Percentiles rank a stretch among this genome's conserved stretches.
Evolutionary conservation across 805 yeast genomes (phyloP).

Genomic region (Torulaspora quercuum): DNA sequence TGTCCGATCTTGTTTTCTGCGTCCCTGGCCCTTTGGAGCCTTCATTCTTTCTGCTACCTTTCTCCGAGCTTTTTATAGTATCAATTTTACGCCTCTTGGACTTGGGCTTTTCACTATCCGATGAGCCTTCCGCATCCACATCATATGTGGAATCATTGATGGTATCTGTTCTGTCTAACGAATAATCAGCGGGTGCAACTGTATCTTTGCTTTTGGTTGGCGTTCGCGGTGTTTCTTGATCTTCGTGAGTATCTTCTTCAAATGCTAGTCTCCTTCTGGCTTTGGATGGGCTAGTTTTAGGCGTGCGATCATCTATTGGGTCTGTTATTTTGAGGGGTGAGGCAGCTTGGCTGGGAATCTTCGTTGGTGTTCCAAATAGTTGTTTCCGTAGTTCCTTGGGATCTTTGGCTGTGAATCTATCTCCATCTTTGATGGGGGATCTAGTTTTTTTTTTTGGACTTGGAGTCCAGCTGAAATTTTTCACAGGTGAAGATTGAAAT

Average conservation of each 20-base stretch:
- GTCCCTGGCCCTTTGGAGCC: not conserved
- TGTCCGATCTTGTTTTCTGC: slow-evolving; percentile 3
- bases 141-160: slow-evolving; percentile 5
- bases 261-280: slow-evolving; percentile 35
- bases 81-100: slow-evolving; percentile 1
- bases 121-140: slow-evolving; percentile 1
- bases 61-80: slow-evolving; percentile 1
- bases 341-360: slow-evolving; percentile 3
- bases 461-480: slow-evolving; percentile 31
- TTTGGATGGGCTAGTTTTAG: slow-evolving; percentile 9
- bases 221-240: slow-evolving; percentile 7
- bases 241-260: slow-evolving; percentile 30
- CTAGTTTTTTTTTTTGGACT: slow-evolving; percentile 28
- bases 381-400: slow-evolving; percentile 30
- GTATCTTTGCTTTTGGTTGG: slow-evolving; percentile 6
- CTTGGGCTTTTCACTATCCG: not conserved
- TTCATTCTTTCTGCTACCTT: not conserved
- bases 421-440: slow-evolving; percentile 24
- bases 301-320: slow-evolving; percentile 4
- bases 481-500: slow-evolving; percentile 35
- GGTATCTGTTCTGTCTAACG: slow-evolving; percentile 1
- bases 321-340: slow-evolving; percentile 9
- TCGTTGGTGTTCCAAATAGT: slow-evolving; percentile 31
- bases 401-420: slow-evolving; percentile 29
- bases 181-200: not conserved